A percentile compares a stretch with the other conserved stretches of the same genome.
These are phyloP conservation scores for Hypoxylon lenormandii DNA, from an alignment of 495 filamentous ascomycete species.

Conservation along the genomic window DNA sequence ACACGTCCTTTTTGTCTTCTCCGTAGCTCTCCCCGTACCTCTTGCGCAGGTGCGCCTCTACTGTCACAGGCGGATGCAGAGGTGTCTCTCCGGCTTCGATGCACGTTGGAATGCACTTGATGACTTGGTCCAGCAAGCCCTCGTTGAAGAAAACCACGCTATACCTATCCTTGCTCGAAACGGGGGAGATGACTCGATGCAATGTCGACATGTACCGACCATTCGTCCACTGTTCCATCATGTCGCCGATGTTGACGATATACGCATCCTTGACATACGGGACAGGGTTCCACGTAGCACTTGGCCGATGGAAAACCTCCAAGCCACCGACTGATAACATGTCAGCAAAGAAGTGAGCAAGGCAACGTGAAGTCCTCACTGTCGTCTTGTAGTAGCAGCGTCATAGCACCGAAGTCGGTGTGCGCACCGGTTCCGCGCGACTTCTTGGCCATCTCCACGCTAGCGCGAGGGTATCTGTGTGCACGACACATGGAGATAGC, in stretches of 20 bases:
- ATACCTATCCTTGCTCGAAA: conserved; percentile 60
- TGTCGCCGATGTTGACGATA: conserved; percentile 66
- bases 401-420: conserved; percentile 64
- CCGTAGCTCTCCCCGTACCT: conserved; percentile 52
- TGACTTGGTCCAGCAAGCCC: conserved; percentile 51
- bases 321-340: conserved; percentile 53
- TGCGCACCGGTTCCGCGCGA: conserved; percentile 62
- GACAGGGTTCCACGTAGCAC: conserved; percentile 57
- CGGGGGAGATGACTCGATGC: conserved; percentile 61
- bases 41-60: conserved; percentile 56
- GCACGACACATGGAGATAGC: conserved; percentile 48
- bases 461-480: conserved; percentile 51
- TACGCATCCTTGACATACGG: conserved; percentile 62
- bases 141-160: conserved; percentile 65
- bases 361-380: conserved; percentile 40
- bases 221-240: conserved; percentile 61
- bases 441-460: conserved; percentile 34
- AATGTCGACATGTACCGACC: conserved; percentile 63
- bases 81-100: conserved; percentile 48
- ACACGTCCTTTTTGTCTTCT: conserved; percentile 3
- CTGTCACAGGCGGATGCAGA: conserved; percentile 47
- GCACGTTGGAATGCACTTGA: conserved; percentile 54
- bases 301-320: conserved; percentile 60
- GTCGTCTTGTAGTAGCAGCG: conserved; percentile 60
- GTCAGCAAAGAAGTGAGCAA: neutral